These are phyloP conservation scores for Euphrasia arctica DNA, from an alignment of 305 asterid genomes.

Conservation along the genomic window DNA sequence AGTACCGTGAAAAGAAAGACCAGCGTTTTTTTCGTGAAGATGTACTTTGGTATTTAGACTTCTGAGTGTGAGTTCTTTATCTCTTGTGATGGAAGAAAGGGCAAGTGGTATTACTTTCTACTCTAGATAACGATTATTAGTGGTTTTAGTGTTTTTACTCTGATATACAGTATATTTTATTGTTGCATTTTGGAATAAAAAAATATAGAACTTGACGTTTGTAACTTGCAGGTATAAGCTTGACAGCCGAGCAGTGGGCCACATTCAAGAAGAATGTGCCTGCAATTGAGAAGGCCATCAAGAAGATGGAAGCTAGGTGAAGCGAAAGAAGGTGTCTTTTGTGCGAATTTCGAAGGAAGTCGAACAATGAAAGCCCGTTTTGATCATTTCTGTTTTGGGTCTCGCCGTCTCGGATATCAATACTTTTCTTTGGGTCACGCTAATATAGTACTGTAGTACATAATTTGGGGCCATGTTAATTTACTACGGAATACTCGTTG, in stretches of 20 bases:
- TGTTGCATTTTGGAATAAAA: not conserved
- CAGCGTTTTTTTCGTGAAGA: not conserved
- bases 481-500: not conserved
- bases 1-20: not conserved
- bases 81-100: no score
- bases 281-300: conserved; percentile 77
- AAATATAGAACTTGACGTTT: not conserved
- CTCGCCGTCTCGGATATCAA: not conserved
- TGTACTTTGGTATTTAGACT: no score
- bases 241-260: conserved; percentile 87
- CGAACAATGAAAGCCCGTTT: not conserved
- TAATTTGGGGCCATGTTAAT: not conserved
- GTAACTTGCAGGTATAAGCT: conserved; percentile 68
- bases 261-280: conserved; percentile 70
- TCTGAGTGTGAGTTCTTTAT: no score
- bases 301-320: conserved; percentile 71
- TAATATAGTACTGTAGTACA: not conserved
- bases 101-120: no score
- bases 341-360: no score
- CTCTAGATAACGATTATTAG: no score
- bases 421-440: not conserved
- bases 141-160: not conserved
- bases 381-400: not conserved
- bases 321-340: conserved; percentile 1
- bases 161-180: no score